Evolutionary conservation across 2,329 filamentous ascomycete genomes (phyloP), one percentile per base, ranked within the genome.

Genomic region (Didymella sp.): DNA sequence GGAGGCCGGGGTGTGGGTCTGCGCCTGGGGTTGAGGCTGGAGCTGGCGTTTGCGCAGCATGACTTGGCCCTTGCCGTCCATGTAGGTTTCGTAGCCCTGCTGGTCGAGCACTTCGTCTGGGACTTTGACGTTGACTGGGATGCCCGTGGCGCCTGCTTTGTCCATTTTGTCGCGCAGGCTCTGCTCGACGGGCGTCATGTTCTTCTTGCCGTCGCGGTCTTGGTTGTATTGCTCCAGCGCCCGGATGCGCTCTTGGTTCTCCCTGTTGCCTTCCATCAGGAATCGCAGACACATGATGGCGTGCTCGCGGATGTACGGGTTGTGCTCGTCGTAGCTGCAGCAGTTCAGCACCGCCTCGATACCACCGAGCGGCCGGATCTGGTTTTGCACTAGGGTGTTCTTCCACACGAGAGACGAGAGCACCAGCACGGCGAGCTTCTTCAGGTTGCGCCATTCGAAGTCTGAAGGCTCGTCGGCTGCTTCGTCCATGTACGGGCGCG

Each of bases 351-450:
- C 84, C 0, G 91, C 88, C 64, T 96, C 90, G 40, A 98, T 90
- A 38, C 94, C 94, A 62, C 92, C 90, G 67, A 94, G 86, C 45
- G 87, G 85, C 41, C 96, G 86, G 60, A 98, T 91, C 73, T 97
- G 94, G 67, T 89, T 87, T 76, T 98, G 94, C 0, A 97, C 93
- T 8, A 87, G 85, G 1, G 89, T 84, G 66, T 90, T 91, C 45
- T 95, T 95, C 82, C 95, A 96, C 3, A 97, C 87, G 0, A 98
- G 85, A 0, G 90, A 92, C 0, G 91, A 93, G 11, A 98, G 85
- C 31, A 97, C 95, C 47, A 95, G 88, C 12, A 98, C 89, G 38
- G 96, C 92, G 57, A 96, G 87, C 45, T 92, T 95, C 79, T 98
- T 98, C 68, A 97, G 88, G 52, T 95, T 96, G 77, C 78, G 90